A percentile compares a stretch with the other conserved stretches of the same genome.
Conservation (phyloP, 106 monocot genomes). For the Vanilla planifolia region DNA sequence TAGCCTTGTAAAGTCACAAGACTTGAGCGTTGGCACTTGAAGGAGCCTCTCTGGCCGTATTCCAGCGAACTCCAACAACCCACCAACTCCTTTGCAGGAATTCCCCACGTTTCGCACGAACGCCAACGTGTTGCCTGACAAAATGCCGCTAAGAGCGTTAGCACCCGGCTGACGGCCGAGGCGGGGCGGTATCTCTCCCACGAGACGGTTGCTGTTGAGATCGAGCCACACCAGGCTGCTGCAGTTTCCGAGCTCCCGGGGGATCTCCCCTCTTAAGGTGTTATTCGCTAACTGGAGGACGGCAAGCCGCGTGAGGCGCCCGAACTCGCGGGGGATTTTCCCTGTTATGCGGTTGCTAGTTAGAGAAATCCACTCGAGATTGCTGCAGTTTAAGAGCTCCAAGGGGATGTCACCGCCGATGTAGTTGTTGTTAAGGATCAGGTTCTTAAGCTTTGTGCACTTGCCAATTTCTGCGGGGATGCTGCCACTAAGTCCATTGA, state of each 20-base stretch:
- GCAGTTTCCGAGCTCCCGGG: constrained; percentile 69
- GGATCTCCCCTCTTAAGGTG: constrained; percentile 52
- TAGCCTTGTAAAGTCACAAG: constrained; percentile 71
- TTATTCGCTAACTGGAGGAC: constrained; percentile 81
- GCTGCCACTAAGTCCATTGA: constrained; percentile 46
- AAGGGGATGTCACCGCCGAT: constrained; percentile 50
- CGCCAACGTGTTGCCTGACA: constrained; percentile 73
- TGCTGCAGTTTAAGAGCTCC: constrained; percentile 51
- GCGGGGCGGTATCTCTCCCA: constrained; percentile 48
- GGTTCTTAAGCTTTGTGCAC: constrained; percentile 53
- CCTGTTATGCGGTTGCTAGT: constrained; percentile 60
- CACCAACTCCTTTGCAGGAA: constrained; percentile 85
- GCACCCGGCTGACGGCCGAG: constrained; percentile 64
- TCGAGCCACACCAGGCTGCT: constrained; percentile 82
- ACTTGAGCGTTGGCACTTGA: constrained; percentile 68
- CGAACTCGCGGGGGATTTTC: constrained; percentile 39
- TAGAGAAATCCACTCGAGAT: constrained; percentile 75
- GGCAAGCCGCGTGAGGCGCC: constrained; percentile 49
- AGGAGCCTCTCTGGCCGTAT: constrained; percentile 80
- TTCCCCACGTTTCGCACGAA: constrained; percentile 84
- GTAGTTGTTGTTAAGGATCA: constrained; percentile 82
- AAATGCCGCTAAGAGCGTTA: constrained; percentile 43
- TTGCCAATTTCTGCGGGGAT: constrained; percentile 63
- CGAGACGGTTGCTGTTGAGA: constrained; percentile 62
- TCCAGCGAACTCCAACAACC: constrained; percentile 77